These are phyloP conservation scores for Triadica sebifera DNA, from an alignment of 345 rosid genomes.

Conservation along the genomic window DNA sequence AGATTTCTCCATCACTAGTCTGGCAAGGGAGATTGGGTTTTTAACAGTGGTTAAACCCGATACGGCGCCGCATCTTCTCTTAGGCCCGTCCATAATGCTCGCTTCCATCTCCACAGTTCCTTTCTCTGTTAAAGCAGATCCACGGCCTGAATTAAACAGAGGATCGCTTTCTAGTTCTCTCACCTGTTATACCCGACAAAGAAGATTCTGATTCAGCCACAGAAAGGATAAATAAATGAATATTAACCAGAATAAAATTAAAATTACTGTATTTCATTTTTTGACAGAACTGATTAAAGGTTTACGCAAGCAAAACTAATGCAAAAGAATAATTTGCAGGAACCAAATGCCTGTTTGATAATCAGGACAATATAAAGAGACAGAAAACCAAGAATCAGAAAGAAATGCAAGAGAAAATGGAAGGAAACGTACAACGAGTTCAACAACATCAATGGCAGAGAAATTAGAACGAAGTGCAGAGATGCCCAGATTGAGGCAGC, in stretches of 20 bases:
- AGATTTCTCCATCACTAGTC: conserved; percentile 93
- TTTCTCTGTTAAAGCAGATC: conserved; percentile 83
- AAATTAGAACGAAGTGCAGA: conserved; percentile 69
- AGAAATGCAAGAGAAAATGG: neutral
- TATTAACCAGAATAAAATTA: too few species aligned
- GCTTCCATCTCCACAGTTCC: conserved; percentile 99
- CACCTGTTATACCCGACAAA: conserved; percentile 38
- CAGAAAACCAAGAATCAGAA: too few species aligned
- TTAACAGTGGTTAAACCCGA: conserved; percentile 85
- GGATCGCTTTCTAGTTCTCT: conserved; percentile 88
- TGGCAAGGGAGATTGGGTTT: conserved; percentile 87
- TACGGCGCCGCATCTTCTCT: conserved; percentile 88
- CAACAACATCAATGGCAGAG: conserved; percentile 90
- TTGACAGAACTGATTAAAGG: too few species aligned
- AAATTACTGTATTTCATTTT: too few species aligned
- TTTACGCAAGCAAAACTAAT: too few species aligned
- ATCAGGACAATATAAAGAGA: too few species aligned
- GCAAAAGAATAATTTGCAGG: too few species aligned
- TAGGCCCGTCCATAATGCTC: conserved; percentile 89
- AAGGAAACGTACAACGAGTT: conserved; percentile 63
- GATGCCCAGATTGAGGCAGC: conserved; percentile 86
- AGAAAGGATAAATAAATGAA: too few species aligned
- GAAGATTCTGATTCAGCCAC: neutral
- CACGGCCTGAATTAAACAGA: conserved; percentile 89
- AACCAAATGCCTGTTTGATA: too few species aligned